Base-by-base conservation (phyloP, 768 basidiomycete species). In the Amanita pallidorosea region DNA sequence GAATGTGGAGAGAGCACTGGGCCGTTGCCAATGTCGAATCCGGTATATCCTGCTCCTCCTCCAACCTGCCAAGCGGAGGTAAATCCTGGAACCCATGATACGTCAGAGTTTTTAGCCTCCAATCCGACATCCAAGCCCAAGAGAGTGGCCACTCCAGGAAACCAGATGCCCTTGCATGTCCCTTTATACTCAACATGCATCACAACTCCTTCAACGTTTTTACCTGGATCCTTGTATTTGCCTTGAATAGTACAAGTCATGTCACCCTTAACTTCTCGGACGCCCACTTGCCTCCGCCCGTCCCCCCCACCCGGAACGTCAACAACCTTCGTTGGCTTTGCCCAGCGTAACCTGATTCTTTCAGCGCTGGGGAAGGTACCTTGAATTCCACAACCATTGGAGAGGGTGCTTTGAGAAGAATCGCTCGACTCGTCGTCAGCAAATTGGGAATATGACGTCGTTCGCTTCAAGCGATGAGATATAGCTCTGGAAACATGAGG, bases 341-440 rank as follows among this genome's bases (percentile, higher is more conserved):
- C 86, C 88, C 88, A 90, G 48, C 88, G 75, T 37, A 90, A 66
- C 23, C 85, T 81, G 45, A 90, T 72, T 15, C 80, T 76, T 43
- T 90, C 87, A 0, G 88, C 73, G 44, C 83, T 85, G 0, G 82
- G 85, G 58, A 90, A 90, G 1, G 84, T 80, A 3, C 87, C 87
- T 60, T 81, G 80, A n/a, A 88, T 74, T 15, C 77, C 74, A 52
- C 78, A 82, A 1, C 77, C 81, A 38, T 83, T 81, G 15, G 78
- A 66, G 53, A 77, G 72, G 2, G 76, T 75, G 7, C 71, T 68
- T 29, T 62, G 74, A 33, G 63, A 81, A 1, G 85, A 83, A 60
- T 88, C 87, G 36, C 83, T 85, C 3, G 85, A 84, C 59, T 90
- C 87, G 56, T 88, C 88, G 55, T 90, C 87, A 0, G 87, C 87